Conservation (phyloP, 2,329 filamentous ascomycete species). For the Pezicula radicicola region DNA sequence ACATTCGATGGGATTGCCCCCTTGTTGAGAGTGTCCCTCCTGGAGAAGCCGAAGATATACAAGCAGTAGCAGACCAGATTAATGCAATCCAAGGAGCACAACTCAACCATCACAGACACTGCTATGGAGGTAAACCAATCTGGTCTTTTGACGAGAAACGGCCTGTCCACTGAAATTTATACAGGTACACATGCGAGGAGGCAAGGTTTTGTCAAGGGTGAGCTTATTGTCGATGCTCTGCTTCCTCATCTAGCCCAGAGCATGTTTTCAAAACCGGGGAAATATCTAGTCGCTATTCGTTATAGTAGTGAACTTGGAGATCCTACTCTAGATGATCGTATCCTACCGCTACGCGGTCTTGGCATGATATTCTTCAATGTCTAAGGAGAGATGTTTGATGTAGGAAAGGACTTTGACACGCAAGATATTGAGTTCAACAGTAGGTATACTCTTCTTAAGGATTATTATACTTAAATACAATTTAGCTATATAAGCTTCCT, state of each 20-base stretch:
- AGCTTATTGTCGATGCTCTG: conserved; percentile 38
- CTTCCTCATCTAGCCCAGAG: conserved; percentile 40
- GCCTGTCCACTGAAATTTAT: not conserved
- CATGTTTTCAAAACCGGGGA: conserved; percentile 28
- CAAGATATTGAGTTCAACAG: conserved; percentile 47
- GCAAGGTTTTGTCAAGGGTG: conserved; percentile 45
- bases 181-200: conserved; percentile 42
- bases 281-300: conserved; percentile 32
- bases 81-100: conserved; percentile 41
- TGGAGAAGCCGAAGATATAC: conserved; percentile 39
- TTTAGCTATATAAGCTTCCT: no score
- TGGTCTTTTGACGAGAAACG: not conserved
- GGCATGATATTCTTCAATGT: conserved; percentile 48
- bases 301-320: conserved; percentile 37
- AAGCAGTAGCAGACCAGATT: conserved; percentile 42
- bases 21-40: conserved; percentile 37
- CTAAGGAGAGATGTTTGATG: conserved; percentile 37
- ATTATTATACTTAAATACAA: no score
- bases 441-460: no score
- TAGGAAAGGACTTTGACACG: conserved; percentile 28
- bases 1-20: conserved; percentile 37
- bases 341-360: conserved; percentile 41
- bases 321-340: conserved; percentile 36
- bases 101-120: conserved; percentile 38
- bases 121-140: conserved; percentile 23